Percentiles rank a stretch among this genome's conserved stretches.
These are phyloP conservation scores for Candida odintsovae DNA, from an alignment of 805 yeast genomes.

Conservation along the genomic window DNA sequence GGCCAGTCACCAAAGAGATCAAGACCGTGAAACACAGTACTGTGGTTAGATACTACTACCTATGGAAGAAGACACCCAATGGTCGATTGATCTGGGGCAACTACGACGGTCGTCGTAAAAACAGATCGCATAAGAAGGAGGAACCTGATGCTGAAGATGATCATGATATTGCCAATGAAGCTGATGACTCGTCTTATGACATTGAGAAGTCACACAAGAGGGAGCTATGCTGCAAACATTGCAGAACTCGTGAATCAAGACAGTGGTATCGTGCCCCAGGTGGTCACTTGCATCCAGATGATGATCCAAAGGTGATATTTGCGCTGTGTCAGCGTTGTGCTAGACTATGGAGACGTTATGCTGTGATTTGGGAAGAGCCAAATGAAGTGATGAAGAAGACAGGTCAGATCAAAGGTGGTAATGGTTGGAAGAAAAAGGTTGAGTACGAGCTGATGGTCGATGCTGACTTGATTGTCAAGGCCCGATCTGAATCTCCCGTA, in stretches of 20 bases:
- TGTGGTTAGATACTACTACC: slow-evolving; percentile 81
- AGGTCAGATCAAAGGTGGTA: slow-evolving; percentile 33
- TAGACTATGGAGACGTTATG: slow-evolving; percentile 85
- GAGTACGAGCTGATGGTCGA: slow-evolving; percentile 69
- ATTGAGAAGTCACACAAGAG: slow-evolving; percentile 37
- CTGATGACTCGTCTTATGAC: slow-evolving; percentile 71
- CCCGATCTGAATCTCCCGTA: slow-evolving; percentile 27
- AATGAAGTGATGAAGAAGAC: slow-evolving; percentile 49
- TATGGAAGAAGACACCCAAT: slow-evolving; percentile 82
- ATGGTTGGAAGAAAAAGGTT: slow-evolving; percentile 52
- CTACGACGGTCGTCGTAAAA: slow-evolving; percentile 67
- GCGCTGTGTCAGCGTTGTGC: slow-evolving; percentile 89
- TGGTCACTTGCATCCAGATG: slow-evolving; percentile 36
- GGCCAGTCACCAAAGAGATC: slow-evolving; percentile 68
- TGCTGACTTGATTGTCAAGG: slow-evolving; percentile 44
- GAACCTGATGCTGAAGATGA: slow-evolving; percentile 16
- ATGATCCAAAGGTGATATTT: slow-evolving; percentile 29
- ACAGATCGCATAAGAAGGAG: slow-evolving; percentile 29
- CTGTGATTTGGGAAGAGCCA: slow-evolving; percentile 81
- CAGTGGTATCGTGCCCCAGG: slow-evolving; percentile 72
- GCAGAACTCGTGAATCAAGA: slow-evolving; percentile 47
- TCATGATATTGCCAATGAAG: slow-evolving; percentile 29
- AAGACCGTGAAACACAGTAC: slow-evolving; percentile 66
- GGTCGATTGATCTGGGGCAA: slow-evolving; percentile 83
- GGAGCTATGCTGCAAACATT: slow-evolving; percentile 64